Conservation (phyloP, 345 rosid genomes). For the Bretschneidera sinensis region DNA sequence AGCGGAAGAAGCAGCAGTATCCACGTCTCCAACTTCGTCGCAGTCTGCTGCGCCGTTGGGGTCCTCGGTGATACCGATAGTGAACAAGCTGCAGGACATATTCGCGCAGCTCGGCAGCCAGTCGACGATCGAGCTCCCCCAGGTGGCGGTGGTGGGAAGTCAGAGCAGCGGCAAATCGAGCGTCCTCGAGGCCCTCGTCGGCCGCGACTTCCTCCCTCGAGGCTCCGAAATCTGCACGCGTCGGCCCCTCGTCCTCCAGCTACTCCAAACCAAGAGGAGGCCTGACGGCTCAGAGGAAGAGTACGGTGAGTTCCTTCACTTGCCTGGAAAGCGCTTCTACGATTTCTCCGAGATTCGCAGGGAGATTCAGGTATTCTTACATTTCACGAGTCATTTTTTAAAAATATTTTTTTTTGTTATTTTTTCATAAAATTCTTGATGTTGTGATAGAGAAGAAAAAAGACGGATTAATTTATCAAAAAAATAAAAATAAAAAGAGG, state of each 20-base stretch:
- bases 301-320: constrained; percentile 93
- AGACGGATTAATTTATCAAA: too few species aligned
- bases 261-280: constrained; percentile 68
- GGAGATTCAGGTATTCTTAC: constrained; percentile 86
- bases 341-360: constrained; percentile 94
- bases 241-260: constrained; percentile 93
- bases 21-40: constrained; percentile 24
- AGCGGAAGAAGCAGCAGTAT: constrained; percentile 15
- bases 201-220: constrained; percentile 94
- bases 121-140: constrained; percentile 91
- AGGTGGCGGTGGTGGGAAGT: constrained; percentile 96
- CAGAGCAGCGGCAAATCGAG: constrained; percentile 99
- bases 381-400: too few species aligned
- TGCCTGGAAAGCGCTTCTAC: constrained; percentile 65
- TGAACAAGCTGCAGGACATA: constrained; percentile 92
- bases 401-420: too few species aligned
- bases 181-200: constrained; percentile 95
- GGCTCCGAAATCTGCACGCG: constrained; percentile 93
- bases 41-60: constrained; percentile 54
- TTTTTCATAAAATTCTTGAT: too few species aligned
- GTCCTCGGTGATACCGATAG: constrained; percentile 85
- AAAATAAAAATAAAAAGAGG: too few species aligned
- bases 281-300: constrained; percentile 68
- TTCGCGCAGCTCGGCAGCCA: constrained; percentile 93
- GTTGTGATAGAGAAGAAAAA: too few species aligned